Evolutionary conservation across 2,329 filamentous ascomycete genomes (phyloP).

Genomic region (Stachybotrys echinatus): DNA sequence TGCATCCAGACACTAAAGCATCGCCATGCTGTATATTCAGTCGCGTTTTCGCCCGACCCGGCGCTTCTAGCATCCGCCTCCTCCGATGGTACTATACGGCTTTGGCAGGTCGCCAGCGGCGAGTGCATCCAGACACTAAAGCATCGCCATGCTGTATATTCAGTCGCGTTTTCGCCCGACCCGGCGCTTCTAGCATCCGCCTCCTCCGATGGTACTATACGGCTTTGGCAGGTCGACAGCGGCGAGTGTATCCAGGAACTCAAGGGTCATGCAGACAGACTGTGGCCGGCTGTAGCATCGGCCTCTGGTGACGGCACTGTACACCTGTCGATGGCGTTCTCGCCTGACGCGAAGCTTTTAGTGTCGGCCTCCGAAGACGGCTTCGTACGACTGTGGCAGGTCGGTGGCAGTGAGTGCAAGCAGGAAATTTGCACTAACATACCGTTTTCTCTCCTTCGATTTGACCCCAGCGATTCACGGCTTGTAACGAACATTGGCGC

Average conservation of each 20-base stretch:
- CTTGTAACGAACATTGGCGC: too few species aligned
- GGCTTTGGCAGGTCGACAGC: conserved; percentile 2
- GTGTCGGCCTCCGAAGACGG: background rate
- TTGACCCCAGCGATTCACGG: background rate
- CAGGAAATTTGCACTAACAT: background rate
- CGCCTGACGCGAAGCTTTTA: background rate
- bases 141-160: background rate
- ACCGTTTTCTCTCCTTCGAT: background rate
- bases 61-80: conserved; percentile 3
- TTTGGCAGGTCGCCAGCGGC: background rate
- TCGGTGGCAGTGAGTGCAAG: background rate
- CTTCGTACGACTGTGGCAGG: conserved; percentile 3
- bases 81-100: conserved; percentile 1
- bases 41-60: conserved; percentile 1
- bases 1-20: too few species aligned
- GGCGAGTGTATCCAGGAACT: background rate
- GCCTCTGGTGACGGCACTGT: background rate
- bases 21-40: background rate
- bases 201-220: background rate
- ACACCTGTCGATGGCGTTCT: background rate
- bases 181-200: conserved; percentile 3
- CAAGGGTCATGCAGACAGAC: background rate
- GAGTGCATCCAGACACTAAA: background rate
- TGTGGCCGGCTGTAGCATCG: background rate
- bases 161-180: conserved; percentile 4